A percentile compares a stretch with the other conserved stretches of the same genome.
phyloP scores from a whole-genome alignment of 495 filamentous ascomycete species.

The Penicillium tannophilum region DNA sequence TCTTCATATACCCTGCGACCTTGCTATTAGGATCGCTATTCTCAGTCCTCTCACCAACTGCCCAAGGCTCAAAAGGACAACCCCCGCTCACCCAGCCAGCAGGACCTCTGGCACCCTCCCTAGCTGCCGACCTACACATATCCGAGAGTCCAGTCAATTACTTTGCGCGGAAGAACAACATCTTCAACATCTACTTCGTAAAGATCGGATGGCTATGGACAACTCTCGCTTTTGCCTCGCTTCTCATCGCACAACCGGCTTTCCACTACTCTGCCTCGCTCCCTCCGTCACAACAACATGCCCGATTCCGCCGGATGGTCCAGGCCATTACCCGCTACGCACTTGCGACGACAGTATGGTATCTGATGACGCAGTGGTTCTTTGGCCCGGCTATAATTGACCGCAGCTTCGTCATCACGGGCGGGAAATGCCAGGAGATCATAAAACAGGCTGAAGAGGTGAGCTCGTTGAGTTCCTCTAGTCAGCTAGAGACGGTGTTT shows the following conservation, averaged over 20 bases:
- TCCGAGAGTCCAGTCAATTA: constrained; percentile 61
- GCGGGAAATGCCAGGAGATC: constrained; percentile 70
- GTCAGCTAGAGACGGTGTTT: constrained; percentile 52
- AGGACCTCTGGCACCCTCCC: constrained; percentile 55
- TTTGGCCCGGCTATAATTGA: constrained; percentile 91
- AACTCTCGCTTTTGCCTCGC: constrained; percentile 65
- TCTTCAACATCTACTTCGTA: constrained; percentile 90
- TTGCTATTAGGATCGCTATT: constrained; percentile 80
- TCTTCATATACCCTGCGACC: constrained; percentile 74
- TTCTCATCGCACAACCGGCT: constrained; percentile 60
- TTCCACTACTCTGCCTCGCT: constrained; percentile 26
- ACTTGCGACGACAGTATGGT: constrained; percentile 73
- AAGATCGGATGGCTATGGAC: constrained; percentile 96
- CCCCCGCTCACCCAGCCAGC: constrained; percentile 51
- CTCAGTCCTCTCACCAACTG: constrained; percentile 71
- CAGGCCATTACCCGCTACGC: constrained; percentile 66
- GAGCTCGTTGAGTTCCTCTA: constrained; percentile 21
- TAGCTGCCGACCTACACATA: constrained; percentile 46
- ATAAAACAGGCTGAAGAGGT: constrained; percentile 28
- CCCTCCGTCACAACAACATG: constrained; percentile 24
- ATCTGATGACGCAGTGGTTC: constrained; percentile 89
- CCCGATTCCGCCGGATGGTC: constrained; percentile 30
- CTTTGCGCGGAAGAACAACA: constrained; percentile 88
- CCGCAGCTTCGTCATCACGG: constrained; percentile 76
- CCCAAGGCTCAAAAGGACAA: constrained; percentile 35